phyloP scores from a whole-genome alignment of 306 rosid species.

The Vigna unguiculata region DNA sequence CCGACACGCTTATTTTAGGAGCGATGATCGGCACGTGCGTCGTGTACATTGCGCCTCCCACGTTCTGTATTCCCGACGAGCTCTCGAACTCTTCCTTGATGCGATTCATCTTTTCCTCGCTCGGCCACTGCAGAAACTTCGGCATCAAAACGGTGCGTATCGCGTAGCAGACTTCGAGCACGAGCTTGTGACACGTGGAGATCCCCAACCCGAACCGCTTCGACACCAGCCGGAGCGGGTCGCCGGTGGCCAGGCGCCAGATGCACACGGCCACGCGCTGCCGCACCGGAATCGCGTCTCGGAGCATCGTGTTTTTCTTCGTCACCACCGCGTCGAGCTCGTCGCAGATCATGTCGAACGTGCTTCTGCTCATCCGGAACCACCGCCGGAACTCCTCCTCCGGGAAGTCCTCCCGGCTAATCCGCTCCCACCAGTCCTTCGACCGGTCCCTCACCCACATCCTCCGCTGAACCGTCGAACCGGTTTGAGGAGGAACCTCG shows the following conservation, averaged over 20 bases:
- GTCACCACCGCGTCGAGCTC: conserved; percentile 68
- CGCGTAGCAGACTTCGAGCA: conserved; percentile 74
- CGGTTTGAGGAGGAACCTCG: neutral
- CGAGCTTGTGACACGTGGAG: conserved; percentile 87
- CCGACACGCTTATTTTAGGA: conserved; percentile 62
- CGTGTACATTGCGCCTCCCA: conserved; percentile 76
- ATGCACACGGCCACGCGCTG: conserved; percentile 86
- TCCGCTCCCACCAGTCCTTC: conserved; percentile 82
- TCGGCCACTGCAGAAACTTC: conserved; percentile 70
- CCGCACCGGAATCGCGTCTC: conserved; percentile 87
- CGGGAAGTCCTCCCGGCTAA: conserved; percentile 59
- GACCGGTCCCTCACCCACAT: conserved; percentile 88
- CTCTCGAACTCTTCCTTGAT: conserved; percentile 53
- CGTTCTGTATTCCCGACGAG: conserved; percentile 59
- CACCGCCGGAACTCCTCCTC: conserved; percentile 69
- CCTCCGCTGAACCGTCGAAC: conserved; percentile 50
- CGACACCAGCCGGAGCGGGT: conserved; percentile 77
- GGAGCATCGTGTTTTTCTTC: conserved; percentile 86
- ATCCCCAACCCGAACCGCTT: conserved; percentile 81
- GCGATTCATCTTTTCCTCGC: conserved; percentile 39
- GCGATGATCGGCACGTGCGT: conserved; percentile 81
- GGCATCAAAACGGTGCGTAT: conserved; percentile 70
- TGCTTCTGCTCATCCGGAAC: conserved; percentile 77
- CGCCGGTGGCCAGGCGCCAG: conserved; percentile 84
- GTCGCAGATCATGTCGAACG: conserved; percentile 72